Evolutionary conservation across 208 protist genomes (phyloP).

Genomic region (Endotrypanum monterogeii): DNA sequence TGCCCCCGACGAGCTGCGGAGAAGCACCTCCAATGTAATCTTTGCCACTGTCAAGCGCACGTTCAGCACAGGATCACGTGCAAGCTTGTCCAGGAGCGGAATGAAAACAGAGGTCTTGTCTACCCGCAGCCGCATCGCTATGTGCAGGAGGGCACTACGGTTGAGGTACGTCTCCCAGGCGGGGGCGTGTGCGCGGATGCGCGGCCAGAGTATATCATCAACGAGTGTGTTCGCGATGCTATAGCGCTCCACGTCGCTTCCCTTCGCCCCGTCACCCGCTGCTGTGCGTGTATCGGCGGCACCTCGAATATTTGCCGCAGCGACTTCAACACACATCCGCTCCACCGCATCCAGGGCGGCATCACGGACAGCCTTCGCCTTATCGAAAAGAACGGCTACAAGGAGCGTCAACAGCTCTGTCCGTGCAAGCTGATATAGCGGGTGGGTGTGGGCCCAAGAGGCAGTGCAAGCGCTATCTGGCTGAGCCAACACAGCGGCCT

Average conservation of each 20-base stretch:
- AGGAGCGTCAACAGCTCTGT: constrained; percentile 70
- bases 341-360: constrained; percentile 55
- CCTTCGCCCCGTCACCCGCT: neutral
- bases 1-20: constrained; percentile 22
- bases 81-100: constrained; percentile 71
- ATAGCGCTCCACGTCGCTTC: neutral
- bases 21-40: constrained; percentile 57
- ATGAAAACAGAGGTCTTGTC: constrained; percentile 69
- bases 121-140: constrained; percentile 70
- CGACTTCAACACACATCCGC: constrained; percentile 40
- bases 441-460: constrained; percentile 33
- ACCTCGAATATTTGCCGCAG: constrained; percentile 12
- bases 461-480: neutral
- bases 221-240: constrained; percentile 46
- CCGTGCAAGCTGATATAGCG: constrained; percentile 60
- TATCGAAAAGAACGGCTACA: constrained; percentile 79
- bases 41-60: constrained; percentile 81
- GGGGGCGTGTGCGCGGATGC: constrained; percentile 45
- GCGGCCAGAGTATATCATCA: constrained; percentile 77
- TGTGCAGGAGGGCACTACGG: constrained; percentile 65
- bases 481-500: neutral
- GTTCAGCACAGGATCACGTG: constrained; percentile 73
- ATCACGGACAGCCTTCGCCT: constrained; percentile 76
- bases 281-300: neutral
- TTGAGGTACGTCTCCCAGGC: constrained; percentile 79